phyloP scores from a whole-genome alignment of 1,284 basidiomycete species.

The Malassezia caprae region DNA sequence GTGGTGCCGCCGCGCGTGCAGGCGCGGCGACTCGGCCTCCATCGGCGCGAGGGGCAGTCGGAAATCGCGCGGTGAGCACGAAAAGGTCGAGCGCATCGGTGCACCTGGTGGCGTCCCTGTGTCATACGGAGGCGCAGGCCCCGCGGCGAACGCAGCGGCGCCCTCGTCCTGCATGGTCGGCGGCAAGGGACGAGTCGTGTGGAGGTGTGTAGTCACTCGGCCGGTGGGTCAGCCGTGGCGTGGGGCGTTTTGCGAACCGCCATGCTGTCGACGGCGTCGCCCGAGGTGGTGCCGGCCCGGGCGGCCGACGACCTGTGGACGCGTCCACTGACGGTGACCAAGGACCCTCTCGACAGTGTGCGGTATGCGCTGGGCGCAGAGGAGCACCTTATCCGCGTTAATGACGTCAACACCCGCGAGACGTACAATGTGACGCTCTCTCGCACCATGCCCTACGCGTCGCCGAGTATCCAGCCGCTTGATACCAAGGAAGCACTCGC shows the following conservation, averaged over 20 bases:
- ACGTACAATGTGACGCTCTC: constrained; percentile 42
- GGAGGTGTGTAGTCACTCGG: not conserved
- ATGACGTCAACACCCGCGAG: constrained; percentile 31
- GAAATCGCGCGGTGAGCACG: constrained; percentile 20
- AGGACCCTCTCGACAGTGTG: constrained; percentile 17
- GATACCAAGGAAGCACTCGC: not conserved
- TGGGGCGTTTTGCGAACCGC: not conserved
- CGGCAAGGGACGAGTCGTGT: not conserved
- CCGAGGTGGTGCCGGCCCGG: not conserved
- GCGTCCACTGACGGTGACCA: not conserved
- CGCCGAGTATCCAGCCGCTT: constrained; percentile 21
- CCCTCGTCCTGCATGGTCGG: not conserved
- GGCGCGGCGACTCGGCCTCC: not conserved
- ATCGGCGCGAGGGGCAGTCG: constrained; percentile 5
- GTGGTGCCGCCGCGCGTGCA: not conserved
- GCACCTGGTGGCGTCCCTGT: not conserved
- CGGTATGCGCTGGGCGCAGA: constrained; percentile 33
- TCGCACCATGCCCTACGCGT: constrained; percentile 35
- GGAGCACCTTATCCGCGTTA: constrained; percentile 38
- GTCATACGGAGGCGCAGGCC: not conserved
- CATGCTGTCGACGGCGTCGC: constrained; percentile 7
- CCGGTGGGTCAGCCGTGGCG: not conserved
- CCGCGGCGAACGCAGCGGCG: not conserved
- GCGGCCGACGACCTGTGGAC: not conserved
- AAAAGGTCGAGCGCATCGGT: constrained; percentile 1